Percentiles rank a stretch among this genome's conserved stretches.
Conservation (phyloP, 805 yeast genomes). For the Kurtzmaniella fragi region DNA sequence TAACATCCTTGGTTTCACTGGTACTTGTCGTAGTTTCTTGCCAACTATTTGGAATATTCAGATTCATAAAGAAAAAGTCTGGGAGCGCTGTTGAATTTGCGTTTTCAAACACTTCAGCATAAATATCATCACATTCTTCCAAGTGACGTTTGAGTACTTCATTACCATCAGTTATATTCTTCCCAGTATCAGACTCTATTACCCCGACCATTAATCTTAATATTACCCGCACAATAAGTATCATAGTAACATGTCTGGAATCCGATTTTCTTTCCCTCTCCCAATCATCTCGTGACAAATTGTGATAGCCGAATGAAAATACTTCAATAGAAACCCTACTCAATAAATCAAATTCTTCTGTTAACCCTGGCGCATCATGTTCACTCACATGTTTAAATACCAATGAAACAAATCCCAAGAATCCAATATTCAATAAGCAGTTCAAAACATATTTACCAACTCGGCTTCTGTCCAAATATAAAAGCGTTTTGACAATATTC, state of each 20-base stretch:
- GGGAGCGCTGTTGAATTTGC: slow-evolving; percentile 1
- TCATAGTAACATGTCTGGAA: slow-evolving; percentile 8
- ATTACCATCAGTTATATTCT: slow-evolving; percentile 9
- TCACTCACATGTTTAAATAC: slow-evolving; percentile 10
- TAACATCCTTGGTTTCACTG: too few species aligned
- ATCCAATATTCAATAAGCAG: slow-evolving; percentile 17
- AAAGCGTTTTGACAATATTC: slow-evolving; percentile 18
- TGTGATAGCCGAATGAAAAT: background rate
- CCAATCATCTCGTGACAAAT: slow-evolving; percentile 1
- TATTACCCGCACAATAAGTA: slow-evolving; percentile 17
- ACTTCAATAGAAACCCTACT: slow-evolving; percentile 1
- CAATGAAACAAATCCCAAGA: slow-evolving; percentile 20
- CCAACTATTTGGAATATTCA: background rate
- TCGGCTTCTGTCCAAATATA: slow-evolving; percentile 6
- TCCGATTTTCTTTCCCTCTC: slow-evolving; percentile 1
- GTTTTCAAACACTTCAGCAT: slow-evolving; percentile 11
- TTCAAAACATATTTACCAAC: slow-evolving; percentile 13
- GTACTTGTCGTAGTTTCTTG: background rate
- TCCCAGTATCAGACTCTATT: slow-evolving; percentile 9
- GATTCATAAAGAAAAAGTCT: too few species aligned
- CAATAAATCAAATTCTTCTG: background rate
- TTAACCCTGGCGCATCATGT: background rate
- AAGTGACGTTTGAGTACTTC: slow-evolving; percentile 16
- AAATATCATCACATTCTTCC: slow-evolving; percentile 10
- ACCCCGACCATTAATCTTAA: slow-evolving; percentile 17